Evolutionary conservation across 1,284 basidiomycete genomes (phyloP), one percentile per base, ranked within the genome.

Genomic region (Ustilago loliicola): DNA sequence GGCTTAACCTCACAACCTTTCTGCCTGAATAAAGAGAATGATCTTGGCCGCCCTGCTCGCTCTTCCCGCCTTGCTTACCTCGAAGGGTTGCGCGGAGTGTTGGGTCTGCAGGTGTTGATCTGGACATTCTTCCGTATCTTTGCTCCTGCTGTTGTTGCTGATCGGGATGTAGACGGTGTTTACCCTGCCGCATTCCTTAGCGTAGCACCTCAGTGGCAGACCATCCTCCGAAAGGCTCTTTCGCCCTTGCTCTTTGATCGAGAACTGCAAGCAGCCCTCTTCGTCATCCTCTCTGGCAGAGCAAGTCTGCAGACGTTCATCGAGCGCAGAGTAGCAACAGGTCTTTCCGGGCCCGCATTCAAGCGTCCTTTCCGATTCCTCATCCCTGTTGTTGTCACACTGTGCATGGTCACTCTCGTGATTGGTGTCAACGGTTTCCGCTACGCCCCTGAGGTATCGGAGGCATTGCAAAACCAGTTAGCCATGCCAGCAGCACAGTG

Each of bases 101-200:
- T 83, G 0, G 81, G 74, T 2, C 17, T 83, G 23, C 75, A 83
- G 36, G 74, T 77, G 30, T 55, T 82, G 23, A 34, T 83, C 0
- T 83, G 76, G 76, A 77, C 71, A 13, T 83, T 83, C 58, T 79
- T 83, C 65, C 74, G 81, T 19, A 52, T 80, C 45, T 79, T 83
- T 57, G 80, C 80, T 2, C 80, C 81, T 6, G 80, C 80, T n/a
- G 59, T 81, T 7, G 80, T 78, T 0, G 63, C 72, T 0, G 77
- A 79, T 51, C 64, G 75, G 15, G 80, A 81, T 13, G 15, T 67
- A 0, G 74, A 78, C 58, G 75, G 75, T 10, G 57, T 66, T n/a
- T 71, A 71, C 29, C 80, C 80, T 2, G 80, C 80, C 11, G 36
- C 53, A 4, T 80, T 80, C 29, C 15, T 68, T 13, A 6, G 15